Conservation (phyloP, 2,329 filamentous ascomycete species). For the Tolypocladium cylindrosporum region DNA sequence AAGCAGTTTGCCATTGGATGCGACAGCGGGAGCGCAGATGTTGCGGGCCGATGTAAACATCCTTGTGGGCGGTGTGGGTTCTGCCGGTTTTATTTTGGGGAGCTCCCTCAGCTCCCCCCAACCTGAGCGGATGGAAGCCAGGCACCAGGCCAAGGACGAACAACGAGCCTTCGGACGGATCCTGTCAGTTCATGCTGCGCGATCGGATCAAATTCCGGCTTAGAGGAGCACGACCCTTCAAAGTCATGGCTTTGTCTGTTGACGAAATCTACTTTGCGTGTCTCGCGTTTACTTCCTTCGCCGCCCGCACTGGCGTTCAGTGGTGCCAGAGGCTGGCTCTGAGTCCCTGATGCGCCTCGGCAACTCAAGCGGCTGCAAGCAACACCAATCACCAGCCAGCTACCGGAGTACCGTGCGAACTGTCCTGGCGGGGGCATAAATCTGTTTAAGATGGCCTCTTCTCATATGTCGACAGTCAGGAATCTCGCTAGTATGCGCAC, state of each 20-base stretch:
- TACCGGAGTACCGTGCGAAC: neutral
- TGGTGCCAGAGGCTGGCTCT: neutral
- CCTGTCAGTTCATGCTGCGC: neutral
- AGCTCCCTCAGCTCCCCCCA: neutral
- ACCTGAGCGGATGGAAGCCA: no score
- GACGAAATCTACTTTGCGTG: neutral
- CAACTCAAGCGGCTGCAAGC: neutral
- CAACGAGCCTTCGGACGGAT: neutral
- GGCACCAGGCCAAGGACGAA: neutral
- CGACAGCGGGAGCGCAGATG: conserved; percentile 8
- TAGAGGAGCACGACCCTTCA: no score
- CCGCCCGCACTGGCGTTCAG: neutral
- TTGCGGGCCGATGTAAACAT: conserved; percentile 17
- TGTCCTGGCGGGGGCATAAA: no score
- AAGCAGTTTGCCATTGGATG: conserved; percentile 11
- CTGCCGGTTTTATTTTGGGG: conserved; percentile 16
- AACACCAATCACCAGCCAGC: no score
- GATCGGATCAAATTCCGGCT: neutral
- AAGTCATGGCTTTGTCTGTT: neutral
- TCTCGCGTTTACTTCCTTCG: neutral
- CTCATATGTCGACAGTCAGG: conserved; percentile 22
- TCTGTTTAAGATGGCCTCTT: conserved; percentile 16
- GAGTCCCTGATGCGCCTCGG: neutral
- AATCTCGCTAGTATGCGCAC: conserved; percentile 19
- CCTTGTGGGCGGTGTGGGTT: conserved; percentile 21